Evolutionary conservation across 768 basidiomycete species (phyloP).

Genomic region (Guyanaporus albipodus): DNA sequence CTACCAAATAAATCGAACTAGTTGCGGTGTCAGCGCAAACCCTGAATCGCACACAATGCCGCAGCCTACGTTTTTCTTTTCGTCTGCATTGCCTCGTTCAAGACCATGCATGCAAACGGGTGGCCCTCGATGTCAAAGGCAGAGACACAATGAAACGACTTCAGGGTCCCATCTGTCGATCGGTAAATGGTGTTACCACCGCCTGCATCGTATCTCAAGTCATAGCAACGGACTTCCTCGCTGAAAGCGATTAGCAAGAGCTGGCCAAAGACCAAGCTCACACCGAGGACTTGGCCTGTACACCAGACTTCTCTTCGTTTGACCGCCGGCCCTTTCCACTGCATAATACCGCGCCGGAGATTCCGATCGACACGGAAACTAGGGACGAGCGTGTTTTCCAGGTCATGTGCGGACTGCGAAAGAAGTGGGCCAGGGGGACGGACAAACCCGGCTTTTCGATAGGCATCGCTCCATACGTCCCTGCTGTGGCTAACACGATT

Average conservation of each 20-base stretch:
- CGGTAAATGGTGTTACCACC: not conserved
- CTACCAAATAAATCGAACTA: not conserved
- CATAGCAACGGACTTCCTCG: no score
- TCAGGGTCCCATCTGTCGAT: not conserved
- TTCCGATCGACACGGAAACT: conserved; percentile 7
- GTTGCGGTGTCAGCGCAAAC: not conserved
- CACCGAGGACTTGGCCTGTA: no score
- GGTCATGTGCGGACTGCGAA: conserved; percentile 10
- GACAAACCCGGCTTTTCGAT: conserved; percentile 13
- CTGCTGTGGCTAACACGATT: conserved; percentile 2
- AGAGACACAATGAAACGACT: not conserved
- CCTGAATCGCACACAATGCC: not conserved
- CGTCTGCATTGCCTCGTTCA: no score
- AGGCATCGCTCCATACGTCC: conserved; percentile 13
- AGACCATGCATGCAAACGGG: not conserved
- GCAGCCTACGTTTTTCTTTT: not conserved
- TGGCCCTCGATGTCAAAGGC: not conserved
- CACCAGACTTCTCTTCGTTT: no score
- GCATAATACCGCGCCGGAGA: not conserved
- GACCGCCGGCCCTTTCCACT: no score
- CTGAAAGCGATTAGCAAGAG: no score
- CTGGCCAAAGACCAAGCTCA: no score
- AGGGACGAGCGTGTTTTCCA: conserved; percentile 13
- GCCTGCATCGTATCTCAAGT: no score
- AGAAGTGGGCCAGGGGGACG: conserved; percentile 15